Conservation (phyloP, 495 filamentous ascomycete genomes). For the Talaromyces wortmannii region DNA sequence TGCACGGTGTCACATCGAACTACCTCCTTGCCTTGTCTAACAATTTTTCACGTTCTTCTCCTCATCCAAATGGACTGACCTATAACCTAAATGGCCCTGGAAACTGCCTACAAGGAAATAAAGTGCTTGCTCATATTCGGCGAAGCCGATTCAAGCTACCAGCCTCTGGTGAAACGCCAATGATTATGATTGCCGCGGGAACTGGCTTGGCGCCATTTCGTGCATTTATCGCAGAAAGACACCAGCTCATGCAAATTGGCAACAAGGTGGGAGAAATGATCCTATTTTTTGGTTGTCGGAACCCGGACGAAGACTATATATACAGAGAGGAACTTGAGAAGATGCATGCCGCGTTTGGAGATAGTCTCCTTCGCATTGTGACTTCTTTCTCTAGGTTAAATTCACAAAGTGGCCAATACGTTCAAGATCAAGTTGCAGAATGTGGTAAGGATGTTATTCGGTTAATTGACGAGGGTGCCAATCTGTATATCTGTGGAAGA, state of each 20-base stretch:
- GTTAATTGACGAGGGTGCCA: slow-evolving; percentile 31
- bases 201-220: slow-evolving; percentile 43
- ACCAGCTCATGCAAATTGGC: slow-evolving; percentile 28
- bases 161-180: slow-evolving; percentile 16
- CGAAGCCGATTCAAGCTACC: slow-evolving; percentile 42
- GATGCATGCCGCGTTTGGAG: too few species aligned
- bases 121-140: slow-evolving; percentile 34
- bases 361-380: too few species aligned
- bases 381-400: too few species aligned
- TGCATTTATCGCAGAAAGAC: slow-evolving; percentile 37
- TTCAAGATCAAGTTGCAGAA: slow-evolving; percentile 34
- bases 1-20: slow-evolving; percentile 41
- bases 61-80: slow-evolving; percentile 20
- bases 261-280: slow-evolving; percentile 29
- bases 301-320: slow-evolving; percentile 32
- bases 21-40: slow-evolving; percentile 31
- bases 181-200: slow-evolving; percentile 41
- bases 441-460: slow-evolving; percentile 21
- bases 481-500: slow-evolving; percentile 44
- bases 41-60: slow-evolving; percentile 5
- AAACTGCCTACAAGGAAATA: slow-evolving; percentile 15
- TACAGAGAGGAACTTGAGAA: slow-evolving; percentile 27
- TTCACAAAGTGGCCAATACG: slow-evolving; percentile 13
- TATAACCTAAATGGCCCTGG: slow-evolving; percentile 28
- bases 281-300: slow-evolving; percentile 41